phyloP scores from a whole-genome alignment of 108 stramenopile genomes.

The Pseudonitzschia multiseries region DNA sequence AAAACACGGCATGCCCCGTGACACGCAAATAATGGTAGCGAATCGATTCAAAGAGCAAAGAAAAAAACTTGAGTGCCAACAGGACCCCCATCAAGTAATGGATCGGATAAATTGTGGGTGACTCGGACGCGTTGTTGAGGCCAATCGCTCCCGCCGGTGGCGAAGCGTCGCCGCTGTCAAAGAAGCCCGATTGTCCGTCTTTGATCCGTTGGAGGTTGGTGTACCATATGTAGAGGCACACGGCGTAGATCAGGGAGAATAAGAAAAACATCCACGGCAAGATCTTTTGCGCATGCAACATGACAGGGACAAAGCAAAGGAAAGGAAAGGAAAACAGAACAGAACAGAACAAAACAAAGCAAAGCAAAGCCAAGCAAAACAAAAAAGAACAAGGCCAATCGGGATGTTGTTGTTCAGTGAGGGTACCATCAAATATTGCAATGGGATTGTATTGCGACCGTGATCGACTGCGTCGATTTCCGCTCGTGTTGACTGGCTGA shows the following conservation, averaged over 20 bases:
- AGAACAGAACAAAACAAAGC: too few species aligned
- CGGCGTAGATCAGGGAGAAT: slow-evolving; percentile 73
- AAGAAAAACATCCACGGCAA: slow-evolving; percentile 85
- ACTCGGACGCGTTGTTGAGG: neutral
- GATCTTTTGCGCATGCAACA: neutral
- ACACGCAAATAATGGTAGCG: slow-evolving; percentile 90
- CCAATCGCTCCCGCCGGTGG: slow-evolving; percentile 11
- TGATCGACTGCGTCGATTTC: too few species aligned
- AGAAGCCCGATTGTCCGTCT: slow-evolving; percentile 48
- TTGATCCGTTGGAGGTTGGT: slow-evolving; percentile 57
- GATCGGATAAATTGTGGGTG: slow-evolving; percentile 79
- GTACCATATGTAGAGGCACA: slow-evolving; percentile 71
- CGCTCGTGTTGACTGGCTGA: too few species aligned
- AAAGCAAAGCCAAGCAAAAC: too few species aligned
- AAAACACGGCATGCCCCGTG: slow-evolving; percentile 87
- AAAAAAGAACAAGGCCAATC: neutral
- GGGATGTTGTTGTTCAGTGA: too few species aligned
- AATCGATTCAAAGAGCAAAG: slow-evolving; percentile 85
- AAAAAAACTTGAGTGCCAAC: slow-evolving; percentile 77
- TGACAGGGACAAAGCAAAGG: neutral
- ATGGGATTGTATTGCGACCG: too few species aligned
- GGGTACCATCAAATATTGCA: too few species aligned
- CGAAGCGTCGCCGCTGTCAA: slow-evolving; percentile 20
- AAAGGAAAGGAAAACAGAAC: neutral
- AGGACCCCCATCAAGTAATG: slow-evolving; percentile 93